Conservation (phyloP, 106 monocot species). For the Acanthochlamys bracteata region DNA sequence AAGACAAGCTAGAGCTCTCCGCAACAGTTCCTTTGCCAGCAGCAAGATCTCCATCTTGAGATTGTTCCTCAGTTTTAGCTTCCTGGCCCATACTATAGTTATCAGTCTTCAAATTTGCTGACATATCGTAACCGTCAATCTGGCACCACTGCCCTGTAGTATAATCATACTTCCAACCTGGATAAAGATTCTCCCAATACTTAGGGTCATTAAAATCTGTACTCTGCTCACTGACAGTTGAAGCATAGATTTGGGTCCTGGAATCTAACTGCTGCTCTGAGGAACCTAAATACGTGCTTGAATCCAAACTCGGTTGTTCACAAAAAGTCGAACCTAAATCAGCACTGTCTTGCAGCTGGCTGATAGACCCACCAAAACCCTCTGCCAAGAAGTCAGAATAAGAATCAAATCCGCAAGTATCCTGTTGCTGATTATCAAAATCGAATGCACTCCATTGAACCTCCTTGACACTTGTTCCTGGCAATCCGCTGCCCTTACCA, state of each 20-base stretch:
- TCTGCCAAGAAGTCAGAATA: conserved; percentile 42
- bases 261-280: background rate
- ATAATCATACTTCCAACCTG: conserved; percentile 84
- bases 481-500: conserved; percentile 19
- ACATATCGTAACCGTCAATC: conserved; percentile 32
- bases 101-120: background rate
- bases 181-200: conserved; percentile 81
- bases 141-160: conserved; percentile 55
- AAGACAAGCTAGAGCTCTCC: conserved; percentile 25
- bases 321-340: background rate
- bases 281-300: background rate
- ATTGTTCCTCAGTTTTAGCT: background rate
- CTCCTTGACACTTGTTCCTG: conserved; percentile 57
- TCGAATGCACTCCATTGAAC: conserved; percentile 80
- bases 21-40: conserved; percentile 10
- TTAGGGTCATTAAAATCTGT: conserved; percentile 35
- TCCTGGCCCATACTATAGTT: background rate
- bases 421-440: conserved; percentile 15
- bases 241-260: background rate
- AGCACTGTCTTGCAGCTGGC: background rate
- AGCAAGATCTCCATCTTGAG: background rate
- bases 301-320: conserved; percentile 20
- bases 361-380: background rate
- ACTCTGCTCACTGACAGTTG: background rate
- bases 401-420: conserved; percentile 29